Percentiles rank a stretch among this genome's conserved stretches.
Conservation (phyloP, 2,329 filamentous ascomycete genomes). For the Aaosphaeria arxii region DNA sequence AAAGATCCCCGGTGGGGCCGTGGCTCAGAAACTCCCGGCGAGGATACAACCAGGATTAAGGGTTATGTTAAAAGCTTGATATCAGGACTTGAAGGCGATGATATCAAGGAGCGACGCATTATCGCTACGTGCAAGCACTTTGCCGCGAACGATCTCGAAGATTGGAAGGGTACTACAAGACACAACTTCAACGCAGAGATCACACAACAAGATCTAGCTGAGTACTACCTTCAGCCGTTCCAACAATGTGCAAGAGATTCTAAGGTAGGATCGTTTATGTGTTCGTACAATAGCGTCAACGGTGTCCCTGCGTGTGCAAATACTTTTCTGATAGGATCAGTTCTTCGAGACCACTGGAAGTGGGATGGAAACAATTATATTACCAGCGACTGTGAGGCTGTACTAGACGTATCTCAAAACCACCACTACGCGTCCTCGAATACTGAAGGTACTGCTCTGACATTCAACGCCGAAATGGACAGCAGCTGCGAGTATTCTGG, state of each 20-base stretch:
- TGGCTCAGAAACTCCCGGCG: constrained; percentile 54
- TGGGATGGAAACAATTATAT: constrained; percentile 64
- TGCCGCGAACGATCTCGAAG: constrained; percentile 28
- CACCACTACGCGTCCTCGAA: constrained; percentile 43
- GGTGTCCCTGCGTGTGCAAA: constrained; percentile 64
- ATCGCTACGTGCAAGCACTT: constrained; percentile 49
- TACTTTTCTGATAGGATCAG: constrained; percentile 58
- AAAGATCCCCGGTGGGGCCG: constrained; percentile 60
- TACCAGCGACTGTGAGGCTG: constrained; percentile 63
- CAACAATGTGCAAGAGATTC: constrained; percentile 48
- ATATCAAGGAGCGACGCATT: constrained; percentile 30
- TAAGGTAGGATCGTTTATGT: constrained; percentile 50
- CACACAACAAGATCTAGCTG: constrained; percentile 60
- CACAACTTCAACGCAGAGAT: constrained; percentile 57
- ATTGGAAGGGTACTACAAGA: constrained; percentile 28
- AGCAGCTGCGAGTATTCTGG: constrained; percentile 53
- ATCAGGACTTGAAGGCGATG: constrained; percentile 52
- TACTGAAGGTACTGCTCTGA: constrained; percentile 47
- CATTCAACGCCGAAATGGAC: constrained; percentile 53
- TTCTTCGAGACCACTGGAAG: constrained; percentile 64
- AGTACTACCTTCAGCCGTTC: constrained; percentile 68
- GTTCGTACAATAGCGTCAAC: constrained; percentile 62
- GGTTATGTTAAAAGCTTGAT: constrained; percentile 54
- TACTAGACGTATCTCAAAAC: constrained; percentile 57
- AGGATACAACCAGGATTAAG: constrained; percentile 53